phyloP scores from a whole-genome alignment of 345 rosid species.

The Bruguiera gymnorhiza region DNA sequence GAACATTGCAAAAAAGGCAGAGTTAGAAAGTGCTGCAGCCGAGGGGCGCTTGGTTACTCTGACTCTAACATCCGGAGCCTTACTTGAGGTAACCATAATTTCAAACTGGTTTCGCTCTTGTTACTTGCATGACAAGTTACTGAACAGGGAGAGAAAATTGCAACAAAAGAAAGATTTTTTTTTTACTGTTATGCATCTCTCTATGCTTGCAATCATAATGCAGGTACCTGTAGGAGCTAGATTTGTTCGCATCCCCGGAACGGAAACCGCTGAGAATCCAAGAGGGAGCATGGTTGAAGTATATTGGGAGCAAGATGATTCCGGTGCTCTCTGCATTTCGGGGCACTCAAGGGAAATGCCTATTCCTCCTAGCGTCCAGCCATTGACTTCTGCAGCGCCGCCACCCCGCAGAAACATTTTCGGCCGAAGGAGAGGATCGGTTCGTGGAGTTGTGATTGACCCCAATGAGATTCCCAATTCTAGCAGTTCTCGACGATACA shows the following conservation, averaged over 20 bases:
- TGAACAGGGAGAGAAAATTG: not conserved
- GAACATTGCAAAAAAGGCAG: conserved; percentile 90
- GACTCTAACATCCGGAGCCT: conserved; percentile 58
- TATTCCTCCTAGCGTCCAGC: conserved; percentile 44
- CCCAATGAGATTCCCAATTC: conserved; percentile 33
- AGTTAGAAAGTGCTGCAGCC: conserved; percentile 79
- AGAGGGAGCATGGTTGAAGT: conserved; percentile 91
- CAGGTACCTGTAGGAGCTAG: conserved; percentile 86
- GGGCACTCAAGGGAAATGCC: conserved; percentile 75
- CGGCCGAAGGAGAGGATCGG: conserved; percentile 36
- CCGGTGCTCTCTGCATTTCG: conserved; percentile 78
- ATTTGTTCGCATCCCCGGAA: conserved; percentile 74
- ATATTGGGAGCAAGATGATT: conserved; percentile 82
- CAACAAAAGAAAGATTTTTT: not conserved
- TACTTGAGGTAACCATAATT: conserved; percentile 46
- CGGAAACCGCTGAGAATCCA: conserved; percentile 56
- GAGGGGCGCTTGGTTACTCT: conserved; percentile 70
- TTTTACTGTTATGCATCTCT: not conserved
- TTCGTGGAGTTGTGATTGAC: conserved; percentile 61
- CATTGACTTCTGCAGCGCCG: conserved; percentile 27
- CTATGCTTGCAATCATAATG: conserved; percentile 8
- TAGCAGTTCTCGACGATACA: conserved; percentile 12
- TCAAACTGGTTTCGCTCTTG: not conserved
- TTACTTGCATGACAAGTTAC: not conserved
- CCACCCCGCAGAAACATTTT: conserved; percentile 23